Evolutionary conservation across 768 basidiomycete species (phyloP).

Genomic region (Cubamyces lactineus): DNA sequence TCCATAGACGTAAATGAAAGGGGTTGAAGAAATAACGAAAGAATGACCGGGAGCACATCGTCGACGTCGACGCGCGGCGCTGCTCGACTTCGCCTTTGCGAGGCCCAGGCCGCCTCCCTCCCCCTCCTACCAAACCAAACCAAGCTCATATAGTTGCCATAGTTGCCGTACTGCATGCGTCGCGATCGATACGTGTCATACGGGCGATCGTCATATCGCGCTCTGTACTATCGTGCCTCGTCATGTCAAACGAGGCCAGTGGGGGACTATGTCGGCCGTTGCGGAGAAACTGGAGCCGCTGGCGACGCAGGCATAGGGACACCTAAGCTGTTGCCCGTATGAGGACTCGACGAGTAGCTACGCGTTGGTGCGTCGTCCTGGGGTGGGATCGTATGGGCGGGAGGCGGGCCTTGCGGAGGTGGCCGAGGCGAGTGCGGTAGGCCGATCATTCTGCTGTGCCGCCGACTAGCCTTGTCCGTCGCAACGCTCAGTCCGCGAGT

Average conservation of each 20-base stretch:
- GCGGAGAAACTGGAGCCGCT: slow-evolving; percentile 23
- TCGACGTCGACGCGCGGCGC: not conserved
- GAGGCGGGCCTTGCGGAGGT: slow-evolving; percentile 19
- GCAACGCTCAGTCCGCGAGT: slow-evolving; percentile 72
- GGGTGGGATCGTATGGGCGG: slow-evolving; percentile 3
- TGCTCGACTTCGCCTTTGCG: slow-evolving; percentile 10
- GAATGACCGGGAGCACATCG: not conserved
- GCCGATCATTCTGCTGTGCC: slow-evolving; percentile 66
- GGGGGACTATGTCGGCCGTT: slow-evolving; percentile 24
- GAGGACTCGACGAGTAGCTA: slow-evolving; percentile 6
- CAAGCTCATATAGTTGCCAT: slow-evolving; percentile 13
- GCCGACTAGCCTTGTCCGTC: slow-evolving; percentile 55
- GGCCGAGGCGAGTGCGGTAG: slow-evolving; percentile 52
- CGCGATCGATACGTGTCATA: slow-evolving; percentile 4
- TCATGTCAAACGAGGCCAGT: not conserved
- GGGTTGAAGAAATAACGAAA: not conserved
- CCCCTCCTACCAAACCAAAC: not conserved
- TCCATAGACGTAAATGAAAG: slow-evolving; percentile 16
- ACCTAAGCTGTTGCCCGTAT: slow-evolving; percentile 14
- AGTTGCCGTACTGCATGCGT: slow-evolving; percentile 8
- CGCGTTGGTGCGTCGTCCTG: not conserved
- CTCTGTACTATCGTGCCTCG: not conserved
- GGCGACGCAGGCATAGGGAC: slow-evolving; percentile 34
- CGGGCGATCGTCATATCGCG: slow-evolving; percentile 13
- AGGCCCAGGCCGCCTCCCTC: not conserved